Conservation (phyloP, 2,329 filamentous ascomycete genomes). For the Paraphaeosphaeria minitans region DNA sequence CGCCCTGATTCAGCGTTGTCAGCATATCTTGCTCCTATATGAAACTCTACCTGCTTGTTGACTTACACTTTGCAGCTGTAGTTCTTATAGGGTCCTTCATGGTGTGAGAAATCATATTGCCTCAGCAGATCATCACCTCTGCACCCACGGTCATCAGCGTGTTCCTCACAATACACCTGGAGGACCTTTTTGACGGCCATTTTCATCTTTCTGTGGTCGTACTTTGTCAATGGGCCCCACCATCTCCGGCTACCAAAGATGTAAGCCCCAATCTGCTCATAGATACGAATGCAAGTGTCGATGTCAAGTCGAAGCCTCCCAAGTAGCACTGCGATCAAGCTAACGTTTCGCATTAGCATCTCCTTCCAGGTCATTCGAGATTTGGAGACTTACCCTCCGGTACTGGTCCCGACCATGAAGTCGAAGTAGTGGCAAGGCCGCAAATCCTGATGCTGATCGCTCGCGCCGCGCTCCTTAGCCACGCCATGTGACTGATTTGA, state of each 20-base stretch:
- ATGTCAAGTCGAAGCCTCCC: constrained; percentile 7
- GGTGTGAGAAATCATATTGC: constrained; percentile 7
- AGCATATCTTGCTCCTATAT: not conserved
- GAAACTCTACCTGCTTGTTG: not conserved
- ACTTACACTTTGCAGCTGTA: constrained; percentile 6
- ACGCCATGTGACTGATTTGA: not conserved
- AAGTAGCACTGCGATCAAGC: constrained; percentile 5
- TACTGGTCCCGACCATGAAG: constrained; percentile 5
- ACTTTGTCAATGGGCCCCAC: not conserved
- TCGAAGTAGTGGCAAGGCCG: constrained; percentile 5
- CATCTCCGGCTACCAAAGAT: constrained; percentile 1
- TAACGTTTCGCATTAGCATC: not conserved
- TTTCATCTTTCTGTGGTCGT: not conserved
- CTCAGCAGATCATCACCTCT: not conserved
- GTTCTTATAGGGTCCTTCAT: not conserved
- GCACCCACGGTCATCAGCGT: not conserved
- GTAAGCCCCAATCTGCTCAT: constrained; percentile 1
- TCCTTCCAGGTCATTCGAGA: not conserved
- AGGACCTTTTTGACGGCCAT: not conserved
- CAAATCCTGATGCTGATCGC: not conserved
- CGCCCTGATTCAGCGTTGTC: not conserved
- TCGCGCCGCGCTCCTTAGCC: not conserved
- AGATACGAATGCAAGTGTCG: not conserved
- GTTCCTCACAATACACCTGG: not conserved
- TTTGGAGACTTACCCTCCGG: constrained; percentile 1